These are phyloP conservation scores for Teratosphaeria destructans DNA, from an alignment of 2,329 filamentous ascomycete genomes.

Conservation along the genomic window DNA sequence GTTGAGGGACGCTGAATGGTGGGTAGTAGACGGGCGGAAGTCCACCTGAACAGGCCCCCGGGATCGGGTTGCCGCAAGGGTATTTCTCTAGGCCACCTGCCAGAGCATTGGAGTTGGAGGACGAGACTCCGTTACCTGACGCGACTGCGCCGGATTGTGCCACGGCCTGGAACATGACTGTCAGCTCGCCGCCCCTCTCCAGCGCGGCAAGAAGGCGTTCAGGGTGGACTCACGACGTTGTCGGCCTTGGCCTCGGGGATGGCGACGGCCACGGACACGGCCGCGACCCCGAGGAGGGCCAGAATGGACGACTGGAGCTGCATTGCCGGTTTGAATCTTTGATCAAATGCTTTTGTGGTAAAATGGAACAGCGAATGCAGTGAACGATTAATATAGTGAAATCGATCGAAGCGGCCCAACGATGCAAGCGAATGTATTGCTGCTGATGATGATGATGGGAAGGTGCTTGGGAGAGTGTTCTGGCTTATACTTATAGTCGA, in stretches of 20 bases:
- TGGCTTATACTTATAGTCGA: not conserved
- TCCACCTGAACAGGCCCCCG: not conserved
- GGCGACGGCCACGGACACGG: not conserved
- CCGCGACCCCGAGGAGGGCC: not conserved
- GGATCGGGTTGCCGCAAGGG: not conserved
- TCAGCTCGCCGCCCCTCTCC: not conserved
- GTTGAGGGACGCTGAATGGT: not conserved
- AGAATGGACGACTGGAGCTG: not conserved
- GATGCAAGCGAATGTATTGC: not conserved
- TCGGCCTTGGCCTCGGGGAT: not conserved
- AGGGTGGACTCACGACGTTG: not conserved
- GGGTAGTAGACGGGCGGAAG: not conserved
- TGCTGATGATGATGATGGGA: not conserved
- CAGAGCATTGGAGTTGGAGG: not conserved
- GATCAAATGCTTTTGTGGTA: not conserved
- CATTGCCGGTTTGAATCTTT: not conserved
- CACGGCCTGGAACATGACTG: not conserved
- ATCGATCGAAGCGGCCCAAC: not conserved
- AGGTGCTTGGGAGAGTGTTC: not conserved
- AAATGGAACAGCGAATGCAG: not conserved
- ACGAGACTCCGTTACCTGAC: not conserved
- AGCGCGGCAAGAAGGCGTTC: no score
- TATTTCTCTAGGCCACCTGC: not conserved
- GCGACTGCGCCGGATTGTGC: not conserved
- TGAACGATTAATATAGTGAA: not conserved